Conservation (phyloP, 805 yeast species). For the Ogataea henricii region DNA sequence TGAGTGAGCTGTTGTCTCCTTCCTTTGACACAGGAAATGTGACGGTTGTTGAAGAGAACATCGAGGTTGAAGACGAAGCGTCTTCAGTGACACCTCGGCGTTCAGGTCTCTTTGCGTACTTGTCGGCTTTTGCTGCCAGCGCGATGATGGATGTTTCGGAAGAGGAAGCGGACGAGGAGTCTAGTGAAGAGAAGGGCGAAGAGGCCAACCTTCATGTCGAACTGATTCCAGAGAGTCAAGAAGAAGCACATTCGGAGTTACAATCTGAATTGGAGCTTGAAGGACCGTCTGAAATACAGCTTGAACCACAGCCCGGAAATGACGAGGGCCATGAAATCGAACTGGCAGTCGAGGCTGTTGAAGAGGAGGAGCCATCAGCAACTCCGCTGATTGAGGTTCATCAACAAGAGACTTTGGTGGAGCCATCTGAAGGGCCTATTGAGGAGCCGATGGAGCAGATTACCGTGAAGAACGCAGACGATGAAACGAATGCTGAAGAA, state of each 20-base stretch:
- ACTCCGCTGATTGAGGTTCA: constrained; percentile 4
- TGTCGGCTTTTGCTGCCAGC: constrained; percentile 5
- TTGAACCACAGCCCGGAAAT: too few species aligned
- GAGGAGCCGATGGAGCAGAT: background rate
- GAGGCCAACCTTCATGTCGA: too few species aligned
- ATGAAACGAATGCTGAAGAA: background rate
- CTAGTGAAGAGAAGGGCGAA: background rate
- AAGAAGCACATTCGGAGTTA: too few species aligned
- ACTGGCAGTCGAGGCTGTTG: background rate
- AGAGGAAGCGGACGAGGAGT: constrained; percentile 3
- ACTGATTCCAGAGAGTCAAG: too few species aligned
- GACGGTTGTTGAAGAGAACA: background rate
- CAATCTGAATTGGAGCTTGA: too few species aligned
- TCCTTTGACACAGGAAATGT: constrained; percentile 1
- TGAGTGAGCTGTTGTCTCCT: constrained; percentile 1
- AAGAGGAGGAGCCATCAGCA: background rate
- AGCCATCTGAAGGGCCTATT: background rate
- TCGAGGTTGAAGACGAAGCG: background rate
- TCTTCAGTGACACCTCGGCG: background rate
- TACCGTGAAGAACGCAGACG: constrained; percentile 1
- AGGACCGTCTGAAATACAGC: too few species aligned
- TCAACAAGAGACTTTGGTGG: background rate
- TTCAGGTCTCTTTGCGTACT: background rate
- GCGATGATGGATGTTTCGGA: constrained; percentile 4
- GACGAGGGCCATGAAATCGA: too few species aligned